Evolutionary conservation across 2,329 filamentous ascomycete genomes (phyloP), one percentile per base, ranked within the genome.

Genomic region (Drechslerella coelobrocha): DNA sequence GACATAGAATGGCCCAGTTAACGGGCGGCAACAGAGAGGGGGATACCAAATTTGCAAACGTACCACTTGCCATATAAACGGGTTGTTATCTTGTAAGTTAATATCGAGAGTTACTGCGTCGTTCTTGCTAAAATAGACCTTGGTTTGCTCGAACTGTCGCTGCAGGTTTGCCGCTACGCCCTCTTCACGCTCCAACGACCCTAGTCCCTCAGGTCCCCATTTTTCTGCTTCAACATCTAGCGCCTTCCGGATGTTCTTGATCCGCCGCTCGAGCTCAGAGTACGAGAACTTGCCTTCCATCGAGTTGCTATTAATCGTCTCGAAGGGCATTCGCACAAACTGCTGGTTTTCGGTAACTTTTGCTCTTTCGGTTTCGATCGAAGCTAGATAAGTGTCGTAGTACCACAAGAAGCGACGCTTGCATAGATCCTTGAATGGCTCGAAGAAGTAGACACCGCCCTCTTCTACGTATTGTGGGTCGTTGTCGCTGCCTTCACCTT

Each of bases 351-450:
- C 86, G 71, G 84, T 83, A 61, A 88, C 85, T 74, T 90, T 86
- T 24, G 81, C 78, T 27, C 80, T 78, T 26, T 88, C 89, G 68
- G 86, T 83, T 37, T 86, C 83, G 55, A 96, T 87, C 0, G 88
- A 84, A 2, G 84, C 81, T 21, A 94, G 81, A 77, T 97, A 97
- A 2, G 89, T 89, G 74, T 95, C 89, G 78, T 90, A 96, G 80
- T 97, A 97, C 94, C 94, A 97, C 12, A 97, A 81, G 77, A 97
- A 97, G 0, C 92, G 87, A 37, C 89, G 87, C 79, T 97, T 97
- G 83, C 89, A 90, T 3, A 96, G 82, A 76, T 97, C 93, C 74
- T 87, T 88, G 81, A 97, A 97, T 0, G 92, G 91, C 74, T 96
- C 89, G 78, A 91, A 96, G 29, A 71, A 71, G 29, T 63, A 71